Base-by-base conservation (phyloP, 495 filamentous ascomycete genomes). In the Thermochaetoides thermophila region DNA sequence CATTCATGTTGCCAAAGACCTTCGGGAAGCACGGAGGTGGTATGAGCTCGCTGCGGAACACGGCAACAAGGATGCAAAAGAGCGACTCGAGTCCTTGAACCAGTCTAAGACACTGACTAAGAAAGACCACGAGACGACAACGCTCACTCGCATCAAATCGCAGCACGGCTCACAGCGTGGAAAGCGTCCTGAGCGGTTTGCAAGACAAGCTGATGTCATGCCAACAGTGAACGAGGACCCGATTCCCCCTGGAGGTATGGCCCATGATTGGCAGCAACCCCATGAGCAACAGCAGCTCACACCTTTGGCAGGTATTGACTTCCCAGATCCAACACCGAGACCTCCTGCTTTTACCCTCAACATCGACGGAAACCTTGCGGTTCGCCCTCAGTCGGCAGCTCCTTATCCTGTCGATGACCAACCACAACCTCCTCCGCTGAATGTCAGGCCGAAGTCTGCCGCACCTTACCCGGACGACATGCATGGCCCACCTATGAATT, bases 71-170 rank as follows among this genome's bases (percentile, higher is more conserved):
- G 89, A 97, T 52, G 89, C 89, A 7, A 65, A 68, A 15, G 71
- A 66, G 32, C 69, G 89, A 26, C 71, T 97, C 37, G 83, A 92
- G 27, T 80, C 81, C 29, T 79, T 97, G 34, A 78, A 73, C 15
- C 75, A 81, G 46, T 81, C 84, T 35, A 86, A 84, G 56, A 83
- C 78, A 3, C 64, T 97, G 24, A 86, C 83, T 7, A 81, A 81
- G 55, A 73, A 77, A 49, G 89, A 97, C 48, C 89, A 96, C 53
- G 85, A 96, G 51, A 78, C 84, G 32, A 73, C 91, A 38, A 87
- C 91, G 1, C 74, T 97, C 39, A 72, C 74, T 12, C 73, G 82
- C 18, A 95, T 97, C 60, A 87, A 86, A 55, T 92, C 86, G 2
- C 78, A 84, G 44, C 80, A 96, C 50, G 89, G 84, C 14, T 92